Conservation (phyloP, 495 filamentous ascomycete species). For the Penicillium bovifimosum region DNA sequence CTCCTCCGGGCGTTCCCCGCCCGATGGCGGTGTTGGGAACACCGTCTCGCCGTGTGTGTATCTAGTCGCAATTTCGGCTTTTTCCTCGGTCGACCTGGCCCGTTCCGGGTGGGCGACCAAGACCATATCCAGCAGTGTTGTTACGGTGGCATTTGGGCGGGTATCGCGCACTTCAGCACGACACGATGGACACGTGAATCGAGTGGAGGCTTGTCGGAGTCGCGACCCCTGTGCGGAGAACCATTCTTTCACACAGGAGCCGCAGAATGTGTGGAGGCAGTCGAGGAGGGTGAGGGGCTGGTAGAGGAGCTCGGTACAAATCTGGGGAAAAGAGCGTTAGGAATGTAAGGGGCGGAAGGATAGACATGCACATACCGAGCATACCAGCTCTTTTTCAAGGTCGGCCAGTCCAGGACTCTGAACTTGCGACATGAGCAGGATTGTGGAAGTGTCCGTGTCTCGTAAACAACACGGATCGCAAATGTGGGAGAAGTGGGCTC, state of each 20-base stretch:
- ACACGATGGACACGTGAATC: constrained; percentile 87
- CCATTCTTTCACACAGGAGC: constrained; percentile 91
- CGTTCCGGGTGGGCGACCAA: constrained; percentile 69
- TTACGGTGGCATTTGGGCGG: constrained; percentile 76
- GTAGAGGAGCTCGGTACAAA: constrained; percentile 93
- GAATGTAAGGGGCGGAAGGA: constrained; percentile 15
- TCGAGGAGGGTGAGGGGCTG: constrained; percentile 94
- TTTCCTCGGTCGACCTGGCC: constrained; percentile 60
- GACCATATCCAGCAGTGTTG: constrained; percentile 72
- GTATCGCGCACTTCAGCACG: constrained; percentile 79
- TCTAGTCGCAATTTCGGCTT: constrained; percentile 57
- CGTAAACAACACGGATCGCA: constrained; percentile 6
- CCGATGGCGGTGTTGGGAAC: constrained; percentile 18
- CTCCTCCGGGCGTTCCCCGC: constrained; percentile 19
- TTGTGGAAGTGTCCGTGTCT: background rate
- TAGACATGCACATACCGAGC: constrained; percentile 63
- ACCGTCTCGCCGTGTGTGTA: constrained; percentile 79
- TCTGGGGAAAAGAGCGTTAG: constrained; percentile 46
- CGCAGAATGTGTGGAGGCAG: constrained; percentile 96
- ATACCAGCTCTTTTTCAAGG: constrained; percentile 84
- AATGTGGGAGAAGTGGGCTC: constrained; percentile 2
- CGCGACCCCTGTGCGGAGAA: constrained; percentile 60
- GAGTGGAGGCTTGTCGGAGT: constrained; percentile 41
- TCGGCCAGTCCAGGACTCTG: constrained; percentile 43
- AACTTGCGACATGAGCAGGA: constrained; percentile 20